Evolutionary conservation across 106 monocot genomes (phyloP).

Genomic region (Dendrobium catenatum): DNA sequence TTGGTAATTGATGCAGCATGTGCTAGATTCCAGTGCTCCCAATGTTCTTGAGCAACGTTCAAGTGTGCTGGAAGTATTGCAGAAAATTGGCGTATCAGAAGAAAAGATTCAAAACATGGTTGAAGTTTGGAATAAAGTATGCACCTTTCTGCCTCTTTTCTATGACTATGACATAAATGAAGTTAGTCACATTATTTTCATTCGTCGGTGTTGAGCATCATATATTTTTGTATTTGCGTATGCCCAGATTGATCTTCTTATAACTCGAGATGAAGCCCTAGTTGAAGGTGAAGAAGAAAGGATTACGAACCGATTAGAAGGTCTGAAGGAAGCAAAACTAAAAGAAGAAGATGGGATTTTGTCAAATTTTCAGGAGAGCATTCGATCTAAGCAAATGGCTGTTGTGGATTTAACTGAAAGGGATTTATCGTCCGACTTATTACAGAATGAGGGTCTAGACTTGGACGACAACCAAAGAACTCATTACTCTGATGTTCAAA

Average conservation of each 20-base stretch:
- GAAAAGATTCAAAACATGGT: slow-evolving; percentile 88
- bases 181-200: not conserved
- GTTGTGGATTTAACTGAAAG: not conserved
- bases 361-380: not conserved
- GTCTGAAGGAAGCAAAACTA: not conserved
- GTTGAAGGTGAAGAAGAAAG: slow-evolving; percentile 23
- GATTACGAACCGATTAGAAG: slow-evolving; percentile 1
- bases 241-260: slow-evolving; percentile 74
- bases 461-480: no score
- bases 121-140: slow-evolving; percentile 99
- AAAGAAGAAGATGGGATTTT: not conserved
- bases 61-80: slow-evolving; percentile 74
- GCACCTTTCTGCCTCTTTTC: not conserved
- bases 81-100: slow-evolving; percentile 80
- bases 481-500: no score
- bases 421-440: no score
- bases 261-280: slow-evolving; percentile 14
- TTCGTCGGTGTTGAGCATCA: not conserved
- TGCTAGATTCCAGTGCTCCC: slow-evolving; percentile 77
- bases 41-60: slow-evolving; percentile 72
- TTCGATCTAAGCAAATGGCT: not conserved
- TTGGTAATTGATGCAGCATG: slow-evolving; percentile 56
- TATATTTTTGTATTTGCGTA: no score
- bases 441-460: no score
- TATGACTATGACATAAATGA: not conserved